These are phyloP conservation scores for Oryza glaberrima DNA, from an alignment of 176 grass and related monocot genomes.

Conservation along the genomic window DNA sequence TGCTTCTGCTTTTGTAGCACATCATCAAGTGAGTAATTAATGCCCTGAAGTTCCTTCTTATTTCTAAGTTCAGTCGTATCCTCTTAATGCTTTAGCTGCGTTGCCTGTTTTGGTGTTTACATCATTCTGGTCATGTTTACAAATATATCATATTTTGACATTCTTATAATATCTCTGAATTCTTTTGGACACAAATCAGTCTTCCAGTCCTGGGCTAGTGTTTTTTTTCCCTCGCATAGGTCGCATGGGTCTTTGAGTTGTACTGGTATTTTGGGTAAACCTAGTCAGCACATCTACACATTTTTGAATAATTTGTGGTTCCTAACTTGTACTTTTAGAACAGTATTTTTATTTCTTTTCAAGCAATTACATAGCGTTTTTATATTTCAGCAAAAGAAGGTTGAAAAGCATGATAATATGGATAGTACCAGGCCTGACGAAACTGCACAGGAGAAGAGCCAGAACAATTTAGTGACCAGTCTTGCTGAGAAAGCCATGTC, in stretches of 20 bases:
- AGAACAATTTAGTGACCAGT: conserved; percentile 68
- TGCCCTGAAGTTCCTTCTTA: conserved; percentile 1
- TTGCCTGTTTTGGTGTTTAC: background rate
- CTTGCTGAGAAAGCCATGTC: conserved; percentile 96
- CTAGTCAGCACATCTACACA: background rate
- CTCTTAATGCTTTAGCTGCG: background rate
- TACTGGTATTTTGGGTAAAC: background rate
- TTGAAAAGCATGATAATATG: conserved; percentile 43
- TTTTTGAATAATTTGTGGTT: conserved; percentile 32
- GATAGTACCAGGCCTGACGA: conserved; percentile 48
- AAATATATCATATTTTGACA: conserved; percentile 16
- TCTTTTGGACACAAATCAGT: background rate
- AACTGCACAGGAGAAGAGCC: conserved; percentile 61
- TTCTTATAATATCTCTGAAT: conserved; percentile 12
- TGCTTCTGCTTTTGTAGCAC: conserved; percentile 83
- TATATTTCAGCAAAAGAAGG: conserved; percentile 48
- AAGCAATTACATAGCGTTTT: background rate
- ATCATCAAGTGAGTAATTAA: conserved; percentile 68
- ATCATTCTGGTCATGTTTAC: conserved; percentile 25
- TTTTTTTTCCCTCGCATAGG: background rate
- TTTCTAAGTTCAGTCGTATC: conserved; percentile 5
- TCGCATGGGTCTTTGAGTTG: background rate
- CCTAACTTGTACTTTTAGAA: conserved; percentile 4
- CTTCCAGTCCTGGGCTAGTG: background rate
- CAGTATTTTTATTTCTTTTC: background rate